Evolutionary conservation across 441 rosid species (phyloP).

Genomic region (Metrosideros polymorpha): DNA sequence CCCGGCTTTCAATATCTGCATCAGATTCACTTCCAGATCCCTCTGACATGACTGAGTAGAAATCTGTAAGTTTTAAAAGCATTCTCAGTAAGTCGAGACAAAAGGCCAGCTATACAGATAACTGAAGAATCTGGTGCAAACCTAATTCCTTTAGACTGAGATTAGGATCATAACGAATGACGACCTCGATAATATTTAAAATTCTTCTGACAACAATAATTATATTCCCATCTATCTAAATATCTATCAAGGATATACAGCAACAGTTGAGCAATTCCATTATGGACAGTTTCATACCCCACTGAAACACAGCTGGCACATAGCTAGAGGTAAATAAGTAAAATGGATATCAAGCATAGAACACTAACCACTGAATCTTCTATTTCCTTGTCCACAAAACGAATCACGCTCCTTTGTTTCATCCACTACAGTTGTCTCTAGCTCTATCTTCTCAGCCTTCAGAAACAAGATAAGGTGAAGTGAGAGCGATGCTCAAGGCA

Average conservation of each 20-base stretch:
- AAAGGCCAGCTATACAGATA: not conserved
- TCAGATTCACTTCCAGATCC: constrained; percentile 83
- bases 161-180: not conserved
- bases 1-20: constrained; percentile 84
- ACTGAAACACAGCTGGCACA: not conserved
- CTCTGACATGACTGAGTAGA: constrained; percentile 95
- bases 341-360: not conserved
- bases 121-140: not conserved
- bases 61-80: constrained; percentile 40
- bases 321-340: not conserved
- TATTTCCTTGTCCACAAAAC: constrained; percentile 68
- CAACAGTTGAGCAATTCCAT: not conserved
- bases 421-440: constrained; percentile 91
- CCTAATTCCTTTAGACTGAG: not conserved
- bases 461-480: not conserved
- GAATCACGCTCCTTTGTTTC: constrained; percentile 92
- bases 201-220: not conserved
- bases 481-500: not conserved
- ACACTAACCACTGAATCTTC: constrained; percentile 85
- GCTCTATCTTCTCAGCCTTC: constrained; percentile 92
- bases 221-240: not conserved
- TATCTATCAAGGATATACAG: not conserved
- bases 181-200: not conserved
- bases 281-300: not conserved
- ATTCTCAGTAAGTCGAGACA: not conserved